A percentile compares a stretch with the other conserved stretches of the same genome.
These are phyloP conservation scores for Eutrema heterophyllum DNA, from an alignment of 345 rosid species.

Conservation along the genomic window DNA sequence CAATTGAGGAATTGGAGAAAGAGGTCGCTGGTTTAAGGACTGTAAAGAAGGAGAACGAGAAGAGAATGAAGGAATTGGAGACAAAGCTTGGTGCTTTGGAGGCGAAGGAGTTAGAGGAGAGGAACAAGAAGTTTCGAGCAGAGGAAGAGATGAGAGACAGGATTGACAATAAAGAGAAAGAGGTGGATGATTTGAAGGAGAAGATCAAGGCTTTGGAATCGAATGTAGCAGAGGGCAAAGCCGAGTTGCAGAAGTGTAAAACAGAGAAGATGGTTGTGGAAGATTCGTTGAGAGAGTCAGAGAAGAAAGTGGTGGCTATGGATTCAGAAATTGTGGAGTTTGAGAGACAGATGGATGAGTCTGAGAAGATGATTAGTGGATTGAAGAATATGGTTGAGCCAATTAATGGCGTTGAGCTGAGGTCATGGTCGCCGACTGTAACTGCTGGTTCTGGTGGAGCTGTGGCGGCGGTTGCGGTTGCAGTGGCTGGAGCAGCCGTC, in stretches of 20 bases:
- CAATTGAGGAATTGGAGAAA: conserved; percentile 38
- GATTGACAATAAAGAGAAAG: conserved; percentile 47
- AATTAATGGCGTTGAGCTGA: conserved; percentile 35
- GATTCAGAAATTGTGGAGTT: conserved; percentile 37
- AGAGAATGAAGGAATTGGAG: conserved; percentile 62
- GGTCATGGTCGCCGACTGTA: conserved; percentile 2
- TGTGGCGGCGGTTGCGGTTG: conserved; percentile 42
- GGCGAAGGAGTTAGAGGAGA: conserved; percentile 52
- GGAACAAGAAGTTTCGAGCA: conserved; percentile 46
- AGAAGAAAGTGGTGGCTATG: conserved; percentile 34
- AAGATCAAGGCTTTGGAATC: conserved; percentile 42
- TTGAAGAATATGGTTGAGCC: conserved; percentile 48
- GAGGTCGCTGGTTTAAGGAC: conserved; percentile 46
- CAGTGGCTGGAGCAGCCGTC: conserved; percentile 44
- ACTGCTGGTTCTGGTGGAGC: conserved; percentile 47
- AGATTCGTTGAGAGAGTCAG: conserved; percentile 33
- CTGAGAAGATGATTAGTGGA: conserved; percentile 38
- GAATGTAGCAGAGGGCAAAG: conserved; percentile 18
- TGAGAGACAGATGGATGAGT: conserved; percentile 41
- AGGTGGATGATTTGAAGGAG: conserved; percentile 34
- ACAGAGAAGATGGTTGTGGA: conserved; percentile 40
- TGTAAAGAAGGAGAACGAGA: conserved; percentile 47
- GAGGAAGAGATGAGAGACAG: conserved; percentile 66
- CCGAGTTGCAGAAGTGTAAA: conserved; percentile 34
- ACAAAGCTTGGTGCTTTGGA: conserved; percentile 50